These are phyloP conservation scores for Laetiporus sulphureus DNA, from an alignment of 1,284 basidiomycete genomes.

Conservation along the genomic window DNA sequence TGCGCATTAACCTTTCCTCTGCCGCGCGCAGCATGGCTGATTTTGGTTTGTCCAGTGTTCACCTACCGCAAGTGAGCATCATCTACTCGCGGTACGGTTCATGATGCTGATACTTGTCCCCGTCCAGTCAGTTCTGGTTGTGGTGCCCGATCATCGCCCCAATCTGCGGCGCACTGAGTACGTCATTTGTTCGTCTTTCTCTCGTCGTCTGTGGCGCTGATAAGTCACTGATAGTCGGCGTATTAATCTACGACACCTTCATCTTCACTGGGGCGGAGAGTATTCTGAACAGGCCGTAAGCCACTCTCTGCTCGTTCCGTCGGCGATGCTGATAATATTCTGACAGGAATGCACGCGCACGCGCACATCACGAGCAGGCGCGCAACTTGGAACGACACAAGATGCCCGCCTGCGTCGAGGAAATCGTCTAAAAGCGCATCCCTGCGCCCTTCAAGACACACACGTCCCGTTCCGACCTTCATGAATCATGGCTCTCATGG, in stretches of 20 bases:
- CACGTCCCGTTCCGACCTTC: not conserved
- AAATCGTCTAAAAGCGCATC: not conserved
- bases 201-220: not conserved
- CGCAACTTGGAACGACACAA: slow-evolving; percentile 12
- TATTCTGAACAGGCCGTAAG: slow-evolving; percentile 46
- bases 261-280: slow-evolving; percentile 49
- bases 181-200: slow-evolving; percentile 4
- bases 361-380: slow-evolving; percentile 15
- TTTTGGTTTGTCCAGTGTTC: slow-evolving; percentile 29
- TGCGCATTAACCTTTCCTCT: slow-evolving; percentile 12
- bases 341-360: slow-evolving; percentile 14
- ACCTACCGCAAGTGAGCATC: slow-evolving; percentile 29
- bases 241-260: slow-evolving; percentile 46
- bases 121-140: slow-evolving; percentile 60
- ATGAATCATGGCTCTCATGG: not conserved
- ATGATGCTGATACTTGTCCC: not conserved
- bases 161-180: slow-evolving; percentile 44
- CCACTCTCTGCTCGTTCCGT: not conserved
- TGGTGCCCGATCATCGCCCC: slow-evolving; percentile 65
- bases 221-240: slow-evolving; percentile 28
- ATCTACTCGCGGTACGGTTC: not conserved
- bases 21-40: not conserved
- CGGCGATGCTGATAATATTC: not conserved
- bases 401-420: slow-evolving; percentile 12
- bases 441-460: not conserved